phyloP scores from a whole-genome alignment of 345 rosid species.

The Eucalyptus brandiana region DNA sequence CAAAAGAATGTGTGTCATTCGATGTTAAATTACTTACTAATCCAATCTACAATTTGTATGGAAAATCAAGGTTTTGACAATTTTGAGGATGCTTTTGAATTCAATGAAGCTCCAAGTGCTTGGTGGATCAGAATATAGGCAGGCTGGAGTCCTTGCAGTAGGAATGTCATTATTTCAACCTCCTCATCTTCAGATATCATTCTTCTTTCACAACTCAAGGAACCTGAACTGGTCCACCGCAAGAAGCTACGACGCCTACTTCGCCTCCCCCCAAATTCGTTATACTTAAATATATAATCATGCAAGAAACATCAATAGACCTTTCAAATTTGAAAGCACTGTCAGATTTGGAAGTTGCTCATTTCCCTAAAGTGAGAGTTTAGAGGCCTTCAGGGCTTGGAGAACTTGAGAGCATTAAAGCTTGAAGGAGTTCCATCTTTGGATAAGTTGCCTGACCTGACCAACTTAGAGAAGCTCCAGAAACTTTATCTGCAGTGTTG shows the following conservation, averaged over 20 bases:
- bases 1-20: neutral
- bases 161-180: neutral
- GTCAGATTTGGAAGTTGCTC: neutral
- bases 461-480: neutral
- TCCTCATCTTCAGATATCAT: neutral
- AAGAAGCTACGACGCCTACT: neutral
- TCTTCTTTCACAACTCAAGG: neutral
- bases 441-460: neutral
- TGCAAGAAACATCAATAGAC: neutral
- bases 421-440: neutral
- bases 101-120: neutral
- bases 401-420: neutral
- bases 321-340: neutral
- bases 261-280: neutral
- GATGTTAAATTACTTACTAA: neutral
- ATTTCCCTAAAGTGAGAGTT: neutral
- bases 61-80: neutral
- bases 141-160: neutral
- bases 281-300: no score
- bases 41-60: rapidly evolving
- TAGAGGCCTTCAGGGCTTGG: neutral
- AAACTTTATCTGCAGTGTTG: no score
- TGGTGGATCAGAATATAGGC: neutral
- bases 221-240: neutral
- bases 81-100: neutral